Evolutionary conservation across 2,329 filamentous ascomycete species (phyloP), one percentile per base, ranked within the genome.

Genomic region (Colletotrichum costaricense): DNA sequence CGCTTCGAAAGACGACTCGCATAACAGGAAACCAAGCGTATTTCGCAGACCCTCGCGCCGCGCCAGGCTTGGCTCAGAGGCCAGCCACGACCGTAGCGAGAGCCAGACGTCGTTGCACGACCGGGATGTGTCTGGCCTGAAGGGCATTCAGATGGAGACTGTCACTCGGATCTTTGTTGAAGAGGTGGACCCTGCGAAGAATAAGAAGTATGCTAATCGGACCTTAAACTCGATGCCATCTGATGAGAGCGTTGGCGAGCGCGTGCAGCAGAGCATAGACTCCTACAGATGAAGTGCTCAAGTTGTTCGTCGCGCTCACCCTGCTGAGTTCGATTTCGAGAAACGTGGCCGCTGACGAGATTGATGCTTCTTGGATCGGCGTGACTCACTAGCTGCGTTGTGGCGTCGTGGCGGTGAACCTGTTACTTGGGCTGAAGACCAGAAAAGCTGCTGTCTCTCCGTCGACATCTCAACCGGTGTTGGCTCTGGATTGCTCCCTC

Each of bases 141-240:
- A 65, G 30, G 81, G 82, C 8, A 86, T 86, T 19, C 85, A 86
- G 75, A 83, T 85, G 78, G 83, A 86, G 71, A 84, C 83, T 2
- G 81, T 85, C 0, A 86, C 84, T 7, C 82, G 78, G 3, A 82
- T 86, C 0, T 81, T 84, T 4, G 81, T 86, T 1, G 85, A 86
- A 74, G 85, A 86, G 75, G 28, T 60, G 2, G 70, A 62, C 19
- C 52, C 49, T 2, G 26, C 52, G 7, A 81, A 82, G 4, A 69
- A 79, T n/a, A 67, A 75, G 5, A 54, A 30, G 16, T 62, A 60
- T 26, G 28, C 26, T 35, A 28, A 49, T n/a, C 64, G 59, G 2
- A 54, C 33, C 1, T 6, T 62, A 3, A 7, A n/a, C 3, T 52
- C 70, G 16, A 62, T 65, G 67, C 56, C 66, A 3, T 62, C 70